Conservation (phyloP, 2,329 filamentous ascomycete genomes). For the Aspergillus sp. region DNA sequence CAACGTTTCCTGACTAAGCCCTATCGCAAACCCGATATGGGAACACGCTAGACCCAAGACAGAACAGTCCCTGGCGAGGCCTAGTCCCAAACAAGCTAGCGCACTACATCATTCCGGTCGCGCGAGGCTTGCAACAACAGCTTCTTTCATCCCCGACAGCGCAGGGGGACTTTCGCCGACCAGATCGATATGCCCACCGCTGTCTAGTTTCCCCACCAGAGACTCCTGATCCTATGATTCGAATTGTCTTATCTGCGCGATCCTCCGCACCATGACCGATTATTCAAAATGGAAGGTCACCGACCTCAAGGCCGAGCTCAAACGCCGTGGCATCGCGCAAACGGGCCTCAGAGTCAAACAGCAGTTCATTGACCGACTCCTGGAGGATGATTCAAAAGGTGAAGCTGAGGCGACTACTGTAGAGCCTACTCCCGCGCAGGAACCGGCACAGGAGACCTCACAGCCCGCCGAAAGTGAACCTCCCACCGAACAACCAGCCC, state of each 20-base stretch:
- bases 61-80: not conserved
- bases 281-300: slow-evolving; percentile 67
- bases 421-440: slow-evolving; percentile 16
- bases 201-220: slow-evolving; percentile 3
- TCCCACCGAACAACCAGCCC: slow-evolving; percentile 8
- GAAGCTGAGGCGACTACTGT: slow-evolving; percentile 28
- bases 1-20: too few relatives aligned
- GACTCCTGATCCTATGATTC: slow-evolving; percentile 5
- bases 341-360: slow-evolving; percentile 69
- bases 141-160: slow-evolving; percentile 6
- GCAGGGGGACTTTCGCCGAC: slow-evolving; percentile 13
- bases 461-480: slow-evolving; percentile 10
- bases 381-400: slow-evolving; percentile 41
- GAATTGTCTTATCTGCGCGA: slow-evolving; percentile 4
- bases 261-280: slow-evolving; percentile 46
- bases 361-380: slow-evolving; percentile 62
- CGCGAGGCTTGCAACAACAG: slow-evolving; percentile 6
- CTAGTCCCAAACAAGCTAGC: slow-evolving; percentile 11
- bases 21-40: not conserved
- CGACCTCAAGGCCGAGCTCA: slow-evolving; percentile 73
- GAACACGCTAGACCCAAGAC: slow-evolving; percentile 1
- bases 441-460: slow-evolving; percentile 13
- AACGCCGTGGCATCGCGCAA: slow-evolving; percentile 66
- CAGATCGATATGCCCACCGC: slow-evolving; percentile 12
- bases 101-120: slow-evolving; percentile 16